Evolutionary conservation across 2,329 filamentous ascomycete species (phyloP).

Genomic region (Fusarium pseudograminearum): DNA sequence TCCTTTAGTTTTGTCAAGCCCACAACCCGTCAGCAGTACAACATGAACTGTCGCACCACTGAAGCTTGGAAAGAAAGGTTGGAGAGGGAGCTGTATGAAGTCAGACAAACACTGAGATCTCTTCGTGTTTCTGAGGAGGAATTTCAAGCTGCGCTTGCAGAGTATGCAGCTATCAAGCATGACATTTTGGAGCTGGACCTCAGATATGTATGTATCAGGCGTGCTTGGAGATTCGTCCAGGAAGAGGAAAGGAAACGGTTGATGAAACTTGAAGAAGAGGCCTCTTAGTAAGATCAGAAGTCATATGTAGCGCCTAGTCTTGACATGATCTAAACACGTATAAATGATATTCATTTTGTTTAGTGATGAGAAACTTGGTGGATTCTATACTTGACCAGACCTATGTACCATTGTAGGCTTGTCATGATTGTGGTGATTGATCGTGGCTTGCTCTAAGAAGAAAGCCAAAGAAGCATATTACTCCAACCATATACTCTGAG

Average conservation of each 20-base stretch:
- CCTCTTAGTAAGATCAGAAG: neutral
- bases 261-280: neutral
- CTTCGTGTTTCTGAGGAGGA: neutral
- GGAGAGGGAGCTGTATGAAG: neutral
- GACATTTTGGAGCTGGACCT: neutral
- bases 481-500: neutral
- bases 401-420: fast-evolving
- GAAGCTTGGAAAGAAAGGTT: neutral
- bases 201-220: neutral
- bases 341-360: neutral
- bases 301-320: neutral
- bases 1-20: neutral
- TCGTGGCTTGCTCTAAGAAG: neutral
- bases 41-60: too few relatives aligned
- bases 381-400: neutral
- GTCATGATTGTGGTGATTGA: neutral
- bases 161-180: neutral
- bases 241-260: neutral
- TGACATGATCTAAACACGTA: neutral
- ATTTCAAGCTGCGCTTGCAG: neutral
- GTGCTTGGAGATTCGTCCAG: neutral
- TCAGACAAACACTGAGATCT: neutral
- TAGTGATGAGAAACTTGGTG: fast-evolving
- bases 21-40: neutral
- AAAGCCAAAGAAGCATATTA: neutral